These are phyloP conservation scores for Microcyclospora pomicola DNA, from an alignment of 2,329 filamentous ascomycete genomes.

Conservation along the genomic window DNA sequence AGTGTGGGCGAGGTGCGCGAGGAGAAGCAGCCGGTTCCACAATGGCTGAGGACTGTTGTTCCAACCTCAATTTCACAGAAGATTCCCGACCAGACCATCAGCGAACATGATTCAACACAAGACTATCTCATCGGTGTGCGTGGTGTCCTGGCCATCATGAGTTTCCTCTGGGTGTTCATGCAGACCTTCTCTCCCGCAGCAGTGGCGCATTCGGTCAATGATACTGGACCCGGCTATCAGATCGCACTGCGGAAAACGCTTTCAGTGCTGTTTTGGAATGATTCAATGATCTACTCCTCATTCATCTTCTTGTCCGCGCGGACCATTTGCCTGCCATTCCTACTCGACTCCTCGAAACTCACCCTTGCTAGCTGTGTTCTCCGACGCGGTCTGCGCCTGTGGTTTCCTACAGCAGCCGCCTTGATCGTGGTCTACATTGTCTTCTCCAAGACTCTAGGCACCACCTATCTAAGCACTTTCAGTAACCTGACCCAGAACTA, in stretches of 20 bases:
- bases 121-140: constrained; percentile 28
- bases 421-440: constrained; percentile 25
- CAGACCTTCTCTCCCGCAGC: constrained; percentile 29
- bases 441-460: constrained; percentile 17
- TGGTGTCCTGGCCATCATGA: constrained; percentile 27
- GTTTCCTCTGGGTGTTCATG: constrained; percentile 33
- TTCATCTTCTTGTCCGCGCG: constrained; percentile 33
- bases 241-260: constrained; percentile 29
- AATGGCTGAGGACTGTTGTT: constrained; percentile 2
- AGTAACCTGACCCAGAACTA: constrained; percentile 22
- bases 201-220: constrained; percentile 24
- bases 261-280: constrained; percentile 33
- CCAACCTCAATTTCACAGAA: neutral
- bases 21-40: constrained; percentile 1
- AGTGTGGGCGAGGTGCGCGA: neutral
- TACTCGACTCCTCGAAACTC: constrained; percentile 21
- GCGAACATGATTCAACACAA: constrained; percentile 6
- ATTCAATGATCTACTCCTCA: constrained; percentile 31
- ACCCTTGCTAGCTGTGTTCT: constrained; percentile 26
- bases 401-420: constrained; percentile 27
- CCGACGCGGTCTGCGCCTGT: constrained; percentile 28
- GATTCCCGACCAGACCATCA: neutral
- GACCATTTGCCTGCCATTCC: constrained; percentile 24
- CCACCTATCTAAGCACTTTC: constrained; percentile 24
- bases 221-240: constrained; percentile 24